These are phyloP conservation scores for Leptodermis oblonga DNA, from an alignment of 257 asterid genomes.

Conservation along the genomic window DNA sequence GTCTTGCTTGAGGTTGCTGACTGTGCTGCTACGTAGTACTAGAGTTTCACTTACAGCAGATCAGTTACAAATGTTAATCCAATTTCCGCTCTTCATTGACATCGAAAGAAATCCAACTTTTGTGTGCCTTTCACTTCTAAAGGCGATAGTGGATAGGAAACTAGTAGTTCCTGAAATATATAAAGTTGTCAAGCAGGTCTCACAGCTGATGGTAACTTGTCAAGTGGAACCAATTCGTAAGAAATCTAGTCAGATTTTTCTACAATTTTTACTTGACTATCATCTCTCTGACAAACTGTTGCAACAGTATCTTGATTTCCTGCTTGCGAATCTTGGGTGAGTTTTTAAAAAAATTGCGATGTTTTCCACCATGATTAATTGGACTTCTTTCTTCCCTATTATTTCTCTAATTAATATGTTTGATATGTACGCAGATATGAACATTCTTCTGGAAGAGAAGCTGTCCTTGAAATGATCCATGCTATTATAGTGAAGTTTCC, in stretches of 20 bases:
- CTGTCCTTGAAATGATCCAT: conserved; percentile 91
- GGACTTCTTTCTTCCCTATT: background rate
- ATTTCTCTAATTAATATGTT: background rate
- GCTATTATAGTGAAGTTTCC: conserved; percentile 77
- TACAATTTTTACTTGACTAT: conserved; percentile 77
- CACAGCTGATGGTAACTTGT: conserved; percentile 77
- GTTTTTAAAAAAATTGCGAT: no score
- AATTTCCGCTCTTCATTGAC: conserved; percentile 83
- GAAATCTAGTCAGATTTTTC: conserved; percentile 74
- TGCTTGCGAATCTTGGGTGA: conserved; percentile 68
- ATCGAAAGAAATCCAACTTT: conserved; percentile 70
- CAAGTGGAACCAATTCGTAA: conserved; percentile 79
- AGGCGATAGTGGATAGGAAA: conserved; percentile 69
- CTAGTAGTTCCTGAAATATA: conserved; percentile 80
- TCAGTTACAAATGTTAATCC: conserved; percentile 76
- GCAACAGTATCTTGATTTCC: conserved; percentile 72
- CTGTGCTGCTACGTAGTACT: conserved; percentile 59
- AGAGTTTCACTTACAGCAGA: conserved; percentile 67
- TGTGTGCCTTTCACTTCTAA: conserved; percentile 74
- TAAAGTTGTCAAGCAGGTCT: conserved; percentile 65
- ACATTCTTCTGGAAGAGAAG: conserved; percentile 85
- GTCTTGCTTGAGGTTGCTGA: conserved; percentile 72
- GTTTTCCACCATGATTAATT: conserved; percentile 8
- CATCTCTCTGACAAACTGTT: conserved; percentile 62
- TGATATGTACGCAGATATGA: conserved; percentile 52